phyloP scores from a whole-genome alignment of 768 basidiomycete species.

The Tulasnella sp. region DNA sequence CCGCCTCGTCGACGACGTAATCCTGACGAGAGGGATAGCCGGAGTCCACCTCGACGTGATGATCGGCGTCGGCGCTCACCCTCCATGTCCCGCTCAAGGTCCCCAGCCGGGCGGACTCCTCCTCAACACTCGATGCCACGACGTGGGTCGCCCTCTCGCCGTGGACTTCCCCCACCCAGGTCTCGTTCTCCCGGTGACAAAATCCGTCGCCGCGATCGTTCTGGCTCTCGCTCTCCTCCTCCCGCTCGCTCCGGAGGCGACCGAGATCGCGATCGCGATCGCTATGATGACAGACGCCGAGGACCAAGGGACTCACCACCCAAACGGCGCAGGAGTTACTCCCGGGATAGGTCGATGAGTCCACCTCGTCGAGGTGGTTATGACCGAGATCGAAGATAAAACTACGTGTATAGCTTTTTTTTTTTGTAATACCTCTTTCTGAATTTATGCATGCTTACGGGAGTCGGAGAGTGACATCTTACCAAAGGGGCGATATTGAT shows the following conservation, averaged over 20 bases:
- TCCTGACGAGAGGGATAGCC: background rate
- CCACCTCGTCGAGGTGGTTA: background rate
- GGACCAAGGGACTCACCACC: background rate
- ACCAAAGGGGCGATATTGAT: background rate
- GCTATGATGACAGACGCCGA: conserved; percentile 1
- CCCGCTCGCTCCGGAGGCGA: conserved; percentile 4
- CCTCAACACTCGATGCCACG: conserved; percentile 11
- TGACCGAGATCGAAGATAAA: background rate
- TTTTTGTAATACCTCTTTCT: background rate
- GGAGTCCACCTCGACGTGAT: background rate
- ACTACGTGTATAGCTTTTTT: background rate
- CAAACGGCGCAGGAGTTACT: background rate
- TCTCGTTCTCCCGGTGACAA: conserved; percentile 18
- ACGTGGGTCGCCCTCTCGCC: conserved; percentile 18
- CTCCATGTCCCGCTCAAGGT: conserved; percentile 14
- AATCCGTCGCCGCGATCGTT: conserved; percentile 8
- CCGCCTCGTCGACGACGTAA: conserved; percentile 4
- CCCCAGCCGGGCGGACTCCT: conserved; percentile 19
- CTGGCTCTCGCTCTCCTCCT: conserved; percentile 17
- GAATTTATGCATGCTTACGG: background rate
- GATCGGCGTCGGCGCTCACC: conserved; percentile 5
- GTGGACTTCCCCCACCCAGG: conserved; percentile 12
- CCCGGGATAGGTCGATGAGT: background rate
- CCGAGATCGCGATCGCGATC: background rate
- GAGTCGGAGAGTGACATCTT: background rate